Conservation (phyloP, 2,329 filamentous ascomycete species). For the Akanthomyces uredinophilus region DNA sequence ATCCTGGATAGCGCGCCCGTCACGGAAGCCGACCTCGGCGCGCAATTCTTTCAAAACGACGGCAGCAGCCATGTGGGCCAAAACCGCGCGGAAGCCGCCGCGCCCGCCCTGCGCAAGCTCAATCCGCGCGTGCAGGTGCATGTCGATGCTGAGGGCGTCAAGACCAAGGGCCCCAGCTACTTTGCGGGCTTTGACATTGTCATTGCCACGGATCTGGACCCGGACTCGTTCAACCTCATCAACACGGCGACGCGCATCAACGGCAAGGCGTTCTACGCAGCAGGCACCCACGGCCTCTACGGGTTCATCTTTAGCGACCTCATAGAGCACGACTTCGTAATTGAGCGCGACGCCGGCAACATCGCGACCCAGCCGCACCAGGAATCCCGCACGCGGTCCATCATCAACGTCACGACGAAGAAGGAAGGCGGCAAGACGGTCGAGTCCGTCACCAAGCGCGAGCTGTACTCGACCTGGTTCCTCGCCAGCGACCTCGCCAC, state of each 20-base stretch:
- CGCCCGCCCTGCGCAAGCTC: conserved; percentile 71
- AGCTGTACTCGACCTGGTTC: conserved; percentile 82
- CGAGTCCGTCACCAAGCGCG: conserved; percentile 87
- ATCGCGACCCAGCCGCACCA: conserved; percentile 52
- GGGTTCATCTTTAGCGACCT: conserved; percentile 94
- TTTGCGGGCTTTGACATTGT: conserved; percentile 77
- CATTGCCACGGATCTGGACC: conserved; percentile 83
- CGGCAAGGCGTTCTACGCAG: conserved; percentile 80
- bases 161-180: conserved; percentile 64
- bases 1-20: conserved; percentile 75
- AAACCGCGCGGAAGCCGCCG: conserved; percentile 79
- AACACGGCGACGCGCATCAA: conserved; percentile 81
- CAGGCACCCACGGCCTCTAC: conserved; percentile 81
- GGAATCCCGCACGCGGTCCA: conserved; percentile 73
- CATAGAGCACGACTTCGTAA: conserved; percentile 82
- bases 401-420: conserved; percentile 67
- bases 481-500: conserved; percentile 74
- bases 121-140: conserved; percentile 82
- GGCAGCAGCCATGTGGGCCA: conserved; percentile 65
- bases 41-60: conserved; percentile 72
- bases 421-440: conserved; percentile 62
- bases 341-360: conserved; percentile 81
- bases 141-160: conserved; percentile 63
- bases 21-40: conserved; percentile 72
- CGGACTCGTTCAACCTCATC: conserved; percentile 68